phyloP scores from a whole-genome alignment of 2,329 filamentous ascomycete species.

The Didymella keratinophila region DNA sequence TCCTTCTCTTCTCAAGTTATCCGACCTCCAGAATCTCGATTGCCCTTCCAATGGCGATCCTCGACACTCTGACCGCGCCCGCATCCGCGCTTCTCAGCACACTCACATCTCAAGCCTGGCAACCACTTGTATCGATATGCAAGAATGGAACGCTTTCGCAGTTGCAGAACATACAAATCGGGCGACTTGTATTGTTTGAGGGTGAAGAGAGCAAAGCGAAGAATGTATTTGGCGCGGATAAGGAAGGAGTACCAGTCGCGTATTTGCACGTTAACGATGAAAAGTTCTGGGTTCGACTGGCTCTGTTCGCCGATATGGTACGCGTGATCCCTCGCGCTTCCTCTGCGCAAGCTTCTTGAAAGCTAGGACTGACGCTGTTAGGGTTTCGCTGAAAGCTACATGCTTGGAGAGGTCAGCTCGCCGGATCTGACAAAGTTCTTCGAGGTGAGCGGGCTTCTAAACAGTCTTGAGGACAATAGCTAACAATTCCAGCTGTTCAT shows the following conservation, averaged over 20 bases:
- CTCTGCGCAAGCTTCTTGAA: not conserved
- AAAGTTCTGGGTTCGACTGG: conserved; percentile 73
- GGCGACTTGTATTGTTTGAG: conserved; percentile 57
- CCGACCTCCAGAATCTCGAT: not conserved
- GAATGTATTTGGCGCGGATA: conserved; percentile 53
- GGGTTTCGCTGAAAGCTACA: conserved; percentile 76
- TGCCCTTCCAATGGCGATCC: conserved; percentile 43
- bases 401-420: conserved; percentile 75
- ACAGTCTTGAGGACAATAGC: conserved; percentile 2
- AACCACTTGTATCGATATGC: conserved; percentile 57
- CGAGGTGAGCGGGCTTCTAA: conserved; percentile 54
- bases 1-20: not conserved
- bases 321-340: conserved; percentile 12
- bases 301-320: conserved; percentile 75
- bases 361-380: conserved; percentile 24
- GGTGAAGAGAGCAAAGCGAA: conserved; percentile 53
- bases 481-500: conserved; percentile 69
- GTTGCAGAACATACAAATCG: conserved; percentile 56
- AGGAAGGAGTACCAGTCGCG: conserved; percentile 55
- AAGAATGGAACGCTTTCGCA: conserved; percentile 56
- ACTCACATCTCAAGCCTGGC: conserved; percentile 58
- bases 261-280: conserved; percentile 70
- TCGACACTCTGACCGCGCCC: conserved; percentile 23
- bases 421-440: conserved; percentile 73
- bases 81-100: conserved; percentile 36